Base-by-base conservation (phyloP, 768 basidiomycete species). In the Termitomyces sp. region DNA sequence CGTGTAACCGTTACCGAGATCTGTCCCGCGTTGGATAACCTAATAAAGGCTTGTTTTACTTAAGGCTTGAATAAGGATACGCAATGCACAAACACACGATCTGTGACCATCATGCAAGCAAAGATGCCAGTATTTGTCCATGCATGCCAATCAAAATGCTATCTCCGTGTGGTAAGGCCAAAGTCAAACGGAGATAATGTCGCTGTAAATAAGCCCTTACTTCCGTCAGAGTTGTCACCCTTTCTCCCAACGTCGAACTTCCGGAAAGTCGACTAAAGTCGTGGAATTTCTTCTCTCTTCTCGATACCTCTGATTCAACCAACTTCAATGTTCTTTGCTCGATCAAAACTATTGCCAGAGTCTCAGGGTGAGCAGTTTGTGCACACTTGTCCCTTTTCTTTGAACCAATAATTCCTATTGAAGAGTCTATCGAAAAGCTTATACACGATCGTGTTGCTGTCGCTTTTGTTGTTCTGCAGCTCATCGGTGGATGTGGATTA, bases 401-500 rank as follows among this genome's bases (percentile, higher is more conserved):
- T 26, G 5, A 32, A 33, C 11, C 30, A 18, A n/a, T 30, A 9
- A n/a, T 36, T 11, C 13, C 10, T 16, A 35, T 30, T 30, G 20
- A 36, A 63, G 55, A 59, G 33, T 38, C 44, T 9, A 13, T 41
- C 4, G 40, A 54, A 24, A 28, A 56, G 46, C 24, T 30, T 7
- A 30, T 55, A 32, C 56, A 64, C 22, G 54, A 60, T 13, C 58
- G 60, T 16, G 54, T 66, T 52, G 64, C 70, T 22, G 47, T 60
- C 20, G 68, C 70, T 40, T 73, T 73, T 56, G 61, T 68, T 41
- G 61, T 60, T 18, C 56, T 72, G 13, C 70, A 71, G 38, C 62
- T 72, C 47, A 59, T 62, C 10, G 69, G 68, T 20, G 66, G 56
- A 33, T 53, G 62, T 4, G 67, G 68, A 8, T 48, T 71, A 43